These are phyloP conservation scores for Chrysochromulina tobinii DNA, from an alignment of 78 protist species.

Conservation along the genomic window DNA sequence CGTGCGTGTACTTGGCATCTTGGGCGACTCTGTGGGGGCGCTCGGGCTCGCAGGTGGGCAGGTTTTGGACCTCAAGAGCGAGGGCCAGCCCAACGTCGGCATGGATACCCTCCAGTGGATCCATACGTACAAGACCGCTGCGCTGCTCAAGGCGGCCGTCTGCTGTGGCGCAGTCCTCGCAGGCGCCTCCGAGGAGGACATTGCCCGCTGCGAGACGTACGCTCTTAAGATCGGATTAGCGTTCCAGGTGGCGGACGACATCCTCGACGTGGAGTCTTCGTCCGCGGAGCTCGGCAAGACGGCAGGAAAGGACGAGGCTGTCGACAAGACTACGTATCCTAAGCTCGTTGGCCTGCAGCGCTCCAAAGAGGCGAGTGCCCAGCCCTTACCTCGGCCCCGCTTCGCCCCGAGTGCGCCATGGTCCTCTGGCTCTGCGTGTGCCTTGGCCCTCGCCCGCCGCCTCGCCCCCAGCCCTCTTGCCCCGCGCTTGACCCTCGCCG, in stretches of 20 bases:
- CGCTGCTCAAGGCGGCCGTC: conserved; percentile 26
- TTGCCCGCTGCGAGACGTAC: neutral
- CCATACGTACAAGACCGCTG: conserved; percentile 24
- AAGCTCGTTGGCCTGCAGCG: conserved; percentile 11
- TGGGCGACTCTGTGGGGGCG: conserved; percentile 34
- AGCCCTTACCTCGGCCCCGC: neutral
- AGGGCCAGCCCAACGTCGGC: conserved; percentile 7
- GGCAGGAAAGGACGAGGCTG: conserved; percentile 24
- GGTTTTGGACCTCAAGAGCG: conserved; percentile 36
- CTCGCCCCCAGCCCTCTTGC: too few relatives aligned
- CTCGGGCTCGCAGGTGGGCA: conserved; percentile 47
- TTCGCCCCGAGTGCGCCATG: too few relatives aligned
- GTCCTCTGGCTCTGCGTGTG: too few relatives aligned
- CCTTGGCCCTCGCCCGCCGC: too few relatives aligned
- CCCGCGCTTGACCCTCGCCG: too few relatives aligned
- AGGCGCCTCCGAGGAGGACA: neutral
- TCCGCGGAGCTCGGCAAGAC: conserved; percentile 49
- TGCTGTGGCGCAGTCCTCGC: conserved; percentile 1
- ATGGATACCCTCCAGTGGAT: neutral
- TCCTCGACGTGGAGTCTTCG: conserved; percentile 8
- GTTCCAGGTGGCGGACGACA: conserved; percentile 48
- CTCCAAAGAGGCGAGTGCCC: neutral
- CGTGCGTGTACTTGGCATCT: neutral
- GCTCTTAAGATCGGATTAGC: conserved; percentile 28
- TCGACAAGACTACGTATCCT: neutral